Conservation (phyloP, 257 asterid species). For the Orobanche coerulescens region DNA sequence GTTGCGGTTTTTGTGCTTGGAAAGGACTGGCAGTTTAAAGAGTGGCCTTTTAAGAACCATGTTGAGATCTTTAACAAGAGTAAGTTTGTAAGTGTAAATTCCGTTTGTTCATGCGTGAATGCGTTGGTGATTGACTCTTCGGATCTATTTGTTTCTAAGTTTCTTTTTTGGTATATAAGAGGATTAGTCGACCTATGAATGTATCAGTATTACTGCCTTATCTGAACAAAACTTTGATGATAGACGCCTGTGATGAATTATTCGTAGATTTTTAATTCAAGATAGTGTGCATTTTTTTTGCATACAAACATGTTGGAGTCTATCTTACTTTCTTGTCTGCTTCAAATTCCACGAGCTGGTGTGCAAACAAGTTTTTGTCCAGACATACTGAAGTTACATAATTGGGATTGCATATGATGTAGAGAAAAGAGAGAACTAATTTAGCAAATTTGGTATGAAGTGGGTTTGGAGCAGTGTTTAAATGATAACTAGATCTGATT, state of each 20-base stretch:
- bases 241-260: background rate
- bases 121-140: background rate
- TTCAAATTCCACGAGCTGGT: no score
- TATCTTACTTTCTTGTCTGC: background rate
- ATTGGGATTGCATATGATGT: background rate
- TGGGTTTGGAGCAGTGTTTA: background rate
- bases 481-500: background rate
- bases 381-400: background rate
- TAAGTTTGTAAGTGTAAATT: slow-evolving; percentile 31
- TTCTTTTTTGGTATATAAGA: background rate
- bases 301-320: background rate
- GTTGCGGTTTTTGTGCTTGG: slow-evolving; percentile 98
- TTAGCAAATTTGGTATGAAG: background rate
- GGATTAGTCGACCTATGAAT: background rate
- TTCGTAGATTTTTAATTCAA: background rate
- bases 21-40: slow-evolving; percentile 99
- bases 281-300: background rate
- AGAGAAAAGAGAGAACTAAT: background rate
- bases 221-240: background rate
- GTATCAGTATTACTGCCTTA: background rate
- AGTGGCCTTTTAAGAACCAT: slow-evolving; percentile 97
- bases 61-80: slow-evolving; percentile 89
- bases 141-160: background rate
- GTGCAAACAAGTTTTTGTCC: no score
- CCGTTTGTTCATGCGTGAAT: background rate